Percentiles rank a stretch among this genome's conserved stretches.
Conservation (phyloP, 2,329 filamentous ascomycete genomes). For the Aspergillus bombycis region DNA sequence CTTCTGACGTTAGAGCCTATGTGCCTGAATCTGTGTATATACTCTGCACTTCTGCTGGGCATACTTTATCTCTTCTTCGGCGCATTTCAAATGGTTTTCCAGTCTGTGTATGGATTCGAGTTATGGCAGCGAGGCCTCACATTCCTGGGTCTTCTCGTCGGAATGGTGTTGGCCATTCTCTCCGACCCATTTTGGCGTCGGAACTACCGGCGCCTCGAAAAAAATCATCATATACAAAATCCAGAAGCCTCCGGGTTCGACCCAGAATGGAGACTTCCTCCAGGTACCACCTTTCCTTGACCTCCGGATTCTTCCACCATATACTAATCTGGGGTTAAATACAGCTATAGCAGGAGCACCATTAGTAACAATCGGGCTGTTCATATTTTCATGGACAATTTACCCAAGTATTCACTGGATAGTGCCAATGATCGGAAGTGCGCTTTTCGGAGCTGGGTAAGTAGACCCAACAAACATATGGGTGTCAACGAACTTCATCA, state of each 20-base stretch:
- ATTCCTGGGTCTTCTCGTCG: slow-evolving; percentile 64
- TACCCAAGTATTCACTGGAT: slow-evolving; percentile 75
- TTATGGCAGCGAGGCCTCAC: slow-evolving; percentile 77
- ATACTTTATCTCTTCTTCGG: slow-evolving; percentile 91
- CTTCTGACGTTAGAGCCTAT: slow-evolving; percentile 82
- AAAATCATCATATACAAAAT: slow-evolving; percentile 37
- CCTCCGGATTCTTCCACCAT: neutral
- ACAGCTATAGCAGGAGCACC: slow-evolving; percentile 68
- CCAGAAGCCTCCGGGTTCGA: slow-evolving; percentile 59
- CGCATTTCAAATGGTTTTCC: slow-evolving; percentile 80
- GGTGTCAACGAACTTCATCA: slow-evolving; percentile 1
- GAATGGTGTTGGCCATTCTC: slow-evolving; percentile 49
- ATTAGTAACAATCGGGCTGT: slow-evolving; percentile 78
- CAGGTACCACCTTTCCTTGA: slow-evolving; percentile 47
- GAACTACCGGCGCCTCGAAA: slow-evolving; percentile 48
- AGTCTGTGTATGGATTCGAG: slow-evolving; percentile 72
- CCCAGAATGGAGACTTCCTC: slow-evolving; percentile 83
- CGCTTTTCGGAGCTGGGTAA: slow-evolving; percentile 71
- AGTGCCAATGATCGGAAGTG: slow-evolving; percentile 72
- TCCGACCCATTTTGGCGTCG: slow-evolving; percentile 52
- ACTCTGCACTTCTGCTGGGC: slow-evolving; percentile 80
- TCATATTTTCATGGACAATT: slow-evolving; percentile 87
- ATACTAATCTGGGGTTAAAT: neutral
- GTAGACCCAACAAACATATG: slow-evolving; percentile 34
- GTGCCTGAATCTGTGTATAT: slow-evolving; percentile 78